phyloP scores from a whole-genome alignment of 768 basidiomycete genomes.

The Russula emetica region DNA sequence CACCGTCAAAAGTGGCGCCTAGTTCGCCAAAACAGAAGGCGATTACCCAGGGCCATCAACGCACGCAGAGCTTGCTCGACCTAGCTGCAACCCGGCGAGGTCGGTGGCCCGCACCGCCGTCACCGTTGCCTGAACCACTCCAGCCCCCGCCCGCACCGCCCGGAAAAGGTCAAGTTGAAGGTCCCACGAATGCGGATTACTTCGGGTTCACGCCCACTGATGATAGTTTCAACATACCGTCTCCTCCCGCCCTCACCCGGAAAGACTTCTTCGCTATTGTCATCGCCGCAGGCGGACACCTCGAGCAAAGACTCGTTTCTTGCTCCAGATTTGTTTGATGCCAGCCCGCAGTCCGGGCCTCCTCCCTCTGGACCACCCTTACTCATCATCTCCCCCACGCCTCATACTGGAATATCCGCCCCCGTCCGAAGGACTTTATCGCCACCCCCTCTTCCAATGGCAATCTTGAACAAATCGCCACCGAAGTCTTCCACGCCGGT shows the following conservation, averaged over 20 bases:
- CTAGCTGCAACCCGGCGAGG: constrained; percentile 19
- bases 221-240: not conserved
- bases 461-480: constrained; percentile 6
- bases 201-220: constrained; percentile 14
- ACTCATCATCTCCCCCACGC: not conserved
- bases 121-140: constrained; percentile 14
- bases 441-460: not conserved
- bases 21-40: constrained; percentile 4
- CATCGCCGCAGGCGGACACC: not conserved
- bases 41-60: constrained; percentile 12
- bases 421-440: constrained; percentile 3
- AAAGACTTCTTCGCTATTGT: not conserved
- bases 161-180: not conserved
- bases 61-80: constrained; percentile 20
- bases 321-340: not conserved
- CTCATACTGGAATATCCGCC: not conserved
- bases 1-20: not conserved
- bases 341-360: not conserved
- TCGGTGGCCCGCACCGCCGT: constrained; percentile 24
- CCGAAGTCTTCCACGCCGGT: constrained; percentile 1
- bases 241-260: not conserved
- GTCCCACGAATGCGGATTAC: constrained; percentile 13
- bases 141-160: constrained; percentile 15
- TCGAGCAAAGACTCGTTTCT: not conserved
- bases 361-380: constrained; percentile 1